Base-by-base conservation (phyloP, 2,329 filamentous ascomycete species). In the Didymella arachidicola region DNA sequence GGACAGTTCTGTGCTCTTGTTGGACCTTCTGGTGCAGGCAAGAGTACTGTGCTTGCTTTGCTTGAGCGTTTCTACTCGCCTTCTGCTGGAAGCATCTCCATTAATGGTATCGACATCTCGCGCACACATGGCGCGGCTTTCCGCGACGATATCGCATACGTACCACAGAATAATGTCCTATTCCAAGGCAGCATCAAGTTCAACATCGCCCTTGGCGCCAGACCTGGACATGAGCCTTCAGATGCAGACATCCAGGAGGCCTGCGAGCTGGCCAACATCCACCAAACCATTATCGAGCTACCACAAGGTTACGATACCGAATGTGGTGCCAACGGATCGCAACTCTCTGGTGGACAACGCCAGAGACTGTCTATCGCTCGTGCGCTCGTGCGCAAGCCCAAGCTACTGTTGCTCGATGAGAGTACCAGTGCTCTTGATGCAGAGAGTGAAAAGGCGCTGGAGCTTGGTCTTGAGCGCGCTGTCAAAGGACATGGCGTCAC, bases 241-340 rank as follows among this genome's bases (percentile, higher is more conserved):
- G 78, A 86, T 43, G 83, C 79, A 8, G 88, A 90, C 45, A 87
- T 91, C 44, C 82, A 88, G 62, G 84, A 86, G 52, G 89, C 89
- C 0, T 91, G 88, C 69, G 82, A 83, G 56, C 77, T 89, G 16
- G 88, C 88, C 34, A 89, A 89, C 69, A 89, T 92, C 61, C 88
- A 91, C 74, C 86, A 91, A 26, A 86, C 84, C 25, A 89, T 92
- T 64, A 77, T 80, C 56, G 77, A 81, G 0, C 77, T 92, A 16
- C 87, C 88, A 0, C 78, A 88, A 14, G 87, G 87, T 0, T 91
- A 91, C 69, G 77, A 88, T 12, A 91, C 88, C 0, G 72, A 74
- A n/a, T 77, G 74, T 57, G 79, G 79, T 11, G 69, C 75, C 5
- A 77, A 74, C 32, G 79, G 78, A 7, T 77, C 72, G 29, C 73